Evolutionary conservation across 352 stramenopile species (phyloP).

Genomic region (Globisporangium rhizosaccharum): DNA sequence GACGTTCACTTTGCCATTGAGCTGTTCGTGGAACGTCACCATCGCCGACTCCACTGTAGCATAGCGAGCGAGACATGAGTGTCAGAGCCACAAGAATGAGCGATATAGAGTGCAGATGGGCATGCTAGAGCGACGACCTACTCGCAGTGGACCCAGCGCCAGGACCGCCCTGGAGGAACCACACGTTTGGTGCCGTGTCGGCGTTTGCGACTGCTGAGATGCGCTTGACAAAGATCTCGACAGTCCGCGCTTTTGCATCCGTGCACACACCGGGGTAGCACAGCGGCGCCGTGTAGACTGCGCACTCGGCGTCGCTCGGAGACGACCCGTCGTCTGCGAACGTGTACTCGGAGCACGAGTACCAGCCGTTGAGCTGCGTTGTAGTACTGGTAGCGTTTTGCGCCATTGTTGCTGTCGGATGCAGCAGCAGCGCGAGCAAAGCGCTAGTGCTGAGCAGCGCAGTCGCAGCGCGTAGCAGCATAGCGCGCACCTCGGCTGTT

Average conservation of each 20-base stretch:
- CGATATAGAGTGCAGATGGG: too few species aligned
- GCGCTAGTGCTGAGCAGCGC: not conserved
- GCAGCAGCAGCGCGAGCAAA: not conserved
- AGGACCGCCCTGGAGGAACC: constrained; percentile 38
- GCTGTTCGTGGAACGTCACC: constrained; percentile 18
- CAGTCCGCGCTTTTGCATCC: constrained; percentile 9
- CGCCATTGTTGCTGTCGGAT: not conserved
- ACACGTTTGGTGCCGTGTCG: constrained; percentile 25
- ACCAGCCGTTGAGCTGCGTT: not conserved
- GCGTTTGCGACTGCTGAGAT: constrained; percentile 17
- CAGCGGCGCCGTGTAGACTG: constrained; percentile 12
- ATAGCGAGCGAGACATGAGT: too few species aligned
- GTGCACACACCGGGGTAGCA: constrained; percentile 17
- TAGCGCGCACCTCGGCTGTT: not conserved
- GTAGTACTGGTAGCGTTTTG: not conserved
- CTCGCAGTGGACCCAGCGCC: constrained; percentile 31
- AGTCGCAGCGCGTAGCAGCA: not conserved
- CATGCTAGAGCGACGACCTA: constrained; percentile 10
- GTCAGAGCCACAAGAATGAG: too few species aligned
- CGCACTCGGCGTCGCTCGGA: constrained; percentile 7
- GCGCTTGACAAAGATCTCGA: constrained; percentile 31
- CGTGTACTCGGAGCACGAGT: constrained; percentile 4
- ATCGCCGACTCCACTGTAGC: constrained; percentile 32
- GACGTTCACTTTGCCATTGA: constrained; percentile 33
- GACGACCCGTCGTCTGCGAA: constrained; percentile 6